A percentile compares a stretch with the other conserved stretches of the same genome.
Conservation (phyloP, 1,139 yeast genomes). For the Schwanniomyces etchellsii region DNA sequence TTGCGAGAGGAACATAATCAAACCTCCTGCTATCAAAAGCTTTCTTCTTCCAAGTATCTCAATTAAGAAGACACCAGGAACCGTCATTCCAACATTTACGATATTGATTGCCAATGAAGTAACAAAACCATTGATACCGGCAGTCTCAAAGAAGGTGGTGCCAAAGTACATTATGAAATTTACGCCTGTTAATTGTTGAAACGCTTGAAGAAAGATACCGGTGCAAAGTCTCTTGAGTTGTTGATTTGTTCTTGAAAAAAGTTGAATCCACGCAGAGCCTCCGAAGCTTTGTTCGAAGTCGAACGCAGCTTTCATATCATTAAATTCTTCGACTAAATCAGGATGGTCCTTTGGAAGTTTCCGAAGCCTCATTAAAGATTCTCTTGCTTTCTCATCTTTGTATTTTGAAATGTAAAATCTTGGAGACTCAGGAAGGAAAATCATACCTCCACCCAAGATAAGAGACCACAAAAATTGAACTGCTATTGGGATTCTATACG, state of each 20-base stretch:
- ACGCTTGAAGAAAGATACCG: slow-evolving; percentile 61
- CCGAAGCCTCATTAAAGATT: slow-evolving; percentile 28
- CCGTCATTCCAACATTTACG: slow-evolving; percentile 73
- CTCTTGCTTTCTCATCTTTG: slow-evolving; percentile 50
- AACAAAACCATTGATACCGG: slow-evolving; percentile 67
- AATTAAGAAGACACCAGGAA: slow-evolving; percentile 59
- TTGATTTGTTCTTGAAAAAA: slow-evolving; percentile 62
- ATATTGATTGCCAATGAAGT: slow-evolving; percentile 74
- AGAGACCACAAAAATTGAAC: slow-evolving; percentile 38
- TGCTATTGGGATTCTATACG: slow-evolving; percentile 66
- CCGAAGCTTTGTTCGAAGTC: slow-evolving; percentile 28
- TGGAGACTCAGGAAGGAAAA: slow-evolving; percentile 73
- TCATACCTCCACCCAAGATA: slow-evolving; percentile 50
- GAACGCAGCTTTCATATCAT: slow-evolving; percentile 33
- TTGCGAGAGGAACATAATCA: slow-evolving; percentile 50
- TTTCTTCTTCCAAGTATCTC: slow-evolving; percentile 69
- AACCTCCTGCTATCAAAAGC: slow-evolving; percentile 47
- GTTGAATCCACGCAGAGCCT: slow-evolving; percentile 39
- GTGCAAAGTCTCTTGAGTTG: slow-evolving; percentile 58
- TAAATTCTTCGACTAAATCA: slow-evolving; percentile 33
- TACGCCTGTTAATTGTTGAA: slow-evolving; percentile 78
- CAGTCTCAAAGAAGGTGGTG: slow-evolving; percentile 70
- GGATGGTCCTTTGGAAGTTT: slow-evolving; percentile 34
- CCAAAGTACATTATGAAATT: slow-evolving; percentile 82
- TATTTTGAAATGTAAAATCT: slow-evolving; percentile 57